phyloP scores from a whole-genome alignment of 805 yeast species.

The Yarrowia hollandica region DNA sequence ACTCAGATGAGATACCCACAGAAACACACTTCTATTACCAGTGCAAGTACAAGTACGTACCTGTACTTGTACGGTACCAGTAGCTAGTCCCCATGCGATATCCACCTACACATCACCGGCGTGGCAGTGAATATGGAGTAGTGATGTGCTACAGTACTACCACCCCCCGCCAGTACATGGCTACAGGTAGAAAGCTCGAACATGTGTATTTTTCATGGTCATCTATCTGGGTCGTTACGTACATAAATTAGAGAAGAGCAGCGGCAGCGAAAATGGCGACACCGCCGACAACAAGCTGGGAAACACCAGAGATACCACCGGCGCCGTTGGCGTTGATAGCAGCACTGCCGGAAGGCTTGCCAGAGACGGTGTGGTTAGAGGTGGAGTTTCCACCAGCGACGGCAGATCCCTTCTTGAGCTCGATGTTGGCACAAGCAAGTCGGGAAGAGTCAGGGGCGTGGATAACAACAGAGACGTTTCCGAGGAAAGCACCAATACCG shows the following conservation, averaged over 20 bases:
- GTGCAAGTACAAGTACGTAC: too few relatives aligned
- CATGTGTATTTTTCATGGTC: background rate
- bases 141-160: too few relatives aligned
- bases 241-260: constrained; percentile 20
- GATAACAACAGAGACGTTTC: constrained; percentile 47
- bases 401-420: constrained; percentile 24
- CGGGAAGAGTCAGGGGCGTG: constrained; percentile 57
- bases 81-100: too few relatives aligned
- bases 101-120: too few relatives aligned
- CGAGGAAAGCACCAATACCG: constrained; percentile 55
- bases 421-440: constrained; percentile 64
- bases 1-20: too few relatives aligned
- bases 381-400: constrained; percentile 14
- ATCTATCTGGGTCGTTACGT: constrained; percentile 24
- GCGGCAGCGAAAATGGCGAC: constrained; percentile 25
- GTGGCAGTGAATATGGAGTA: too few relatives aligned
- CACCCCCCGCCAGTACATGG: too few relatives aligned
- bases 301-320: constrained; percentile 12
- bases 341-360: background rate
- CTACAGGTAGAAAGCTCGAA: background rate
- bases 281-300: constrained; percentile 20
- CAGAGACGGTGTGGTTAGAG: background rate
- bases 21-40: too few relatives aligned
- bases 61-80: too few relatives aligned
- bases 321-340: constrained; percentile 23